These are phyloP conservation scores for Tetrastigma voinierianum DNA, from an alignment of 164 flowering plant species.

Conservation along the genomic window DNA sequence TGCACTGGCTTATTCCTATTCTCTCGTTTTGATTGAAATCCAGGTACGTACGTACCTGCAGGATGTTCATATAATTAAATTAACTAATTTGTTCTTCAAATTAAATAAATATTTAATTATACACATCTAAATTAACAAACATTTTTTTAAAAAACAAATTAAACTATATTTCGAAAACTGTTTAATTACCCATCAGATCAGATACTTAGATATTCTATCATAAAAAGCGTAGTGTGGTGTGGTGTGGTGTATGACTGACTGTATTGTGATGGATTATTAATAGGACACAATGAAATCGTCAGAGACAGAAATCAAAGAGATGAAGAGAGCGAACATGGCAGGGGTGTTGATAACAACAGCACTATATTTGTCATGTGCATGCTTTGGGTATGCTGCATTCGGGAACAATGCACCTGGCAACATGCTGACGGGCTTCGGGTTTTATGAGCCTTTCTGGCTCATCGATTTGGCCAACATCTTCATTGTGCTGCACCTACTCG, in stretches of 20 bases:
- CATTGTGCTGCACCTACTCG: conserved; percentile 62
- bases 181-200: too few species aligned
- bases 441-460: conserved; percentile 64
- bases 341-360: conserved; percentile 34
- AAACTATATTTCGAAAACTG: too few species aligned
- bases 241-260: too few species aligned
- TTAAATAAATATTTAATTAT: too few species aligned
- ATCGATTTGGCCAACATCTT: conserved; percentile 53
- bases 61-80: too few species aligned
- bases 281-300: conserved; percentile 51
- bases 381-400: conserved; percentile 74
- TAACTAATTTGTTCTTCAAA: too few species aligned
- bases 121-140: too few species aligned
- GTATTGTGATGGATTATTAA: too few species aligned
- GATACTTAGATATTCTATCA: too few species aligned
- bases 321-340: conserved; percentile 56
- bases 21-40: conserved; percentile 49
- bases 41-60: conserved; percentile 42
- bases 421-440: conserved; percentile 59
- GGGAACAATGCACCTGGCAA: conserved; percentile 67
- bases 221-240: too few species aligned
- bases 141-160: too few species aligned
- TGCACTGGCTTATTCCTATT: conserved; percentile 51
- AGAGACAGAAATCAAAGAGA: conserved; percentile 52
- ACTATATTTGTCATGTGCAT: conserved; percentile 54